Evolutionary conservation across 176 grass and related monocot genomes (phyloP), one percentile per base, ranked within the genome.

Genomic region (Aegilops longissima): DNA sequence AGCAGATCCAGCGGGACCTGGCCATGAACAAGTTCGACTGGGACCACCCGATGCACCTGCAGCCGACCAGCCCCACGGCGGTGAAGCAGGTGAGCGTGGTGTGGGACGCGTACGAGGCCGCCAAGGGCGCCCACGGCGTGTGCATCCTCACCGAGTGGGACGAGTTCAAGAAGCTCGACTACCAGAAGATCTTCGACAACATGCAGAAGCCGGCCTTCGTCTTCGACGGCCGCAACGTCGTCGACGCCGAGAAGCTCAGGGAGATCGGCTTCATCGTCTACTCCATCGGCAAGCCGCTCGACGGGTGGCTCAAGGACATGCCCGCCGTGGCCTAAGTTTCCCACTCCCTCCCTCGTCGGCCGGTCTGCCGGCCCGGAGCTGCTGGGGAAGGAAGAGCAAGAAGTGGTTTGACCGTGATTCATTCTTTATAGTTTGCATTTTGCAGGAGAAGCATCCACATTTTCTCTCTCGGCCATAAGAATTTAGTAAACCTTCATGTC

Each of bases 21-120:
- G 95, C 95, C 30, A 97, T 97, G 95, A 94, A 92, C 84, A 97
- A 97, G 83, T 97, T 97, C 27, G 95, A 97, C 83, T 97, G 95
- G 95, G 95, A 97, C 77, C 95, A 97, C 86, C 95, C 95, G 11
- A 91, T 94, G 79, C 92, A 97, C 86, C 92, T 97, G 54, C 95
- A 97, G 83, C 95, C 92, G 7, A 93, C 89, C 11, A 97, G 95
- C 88, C 95, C 95, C 38, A 81, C 90, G n/a, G 83, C 95, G 1
- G 88, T 92, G 61, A 97, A 97, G 92, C 92, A 97, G 88, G 95
- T 97, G 47, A 92, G 86, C 78, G 82, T 88, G 20, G 91, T 90
- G 4, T 97, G 95, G 95, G 95, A 97, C 23, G 90, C 95, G 4
- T 97, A 97, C 61, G 95, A 97, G 83, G 95, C 92, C 76, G 82